A percentile compares a stretch with the other conserved stretches of the same genome.
These are phyloP conservation scores for Boletus fagicola DNA, from an alignment of 768 basidiomycete species.

Conservation along the genomic window DNA sequence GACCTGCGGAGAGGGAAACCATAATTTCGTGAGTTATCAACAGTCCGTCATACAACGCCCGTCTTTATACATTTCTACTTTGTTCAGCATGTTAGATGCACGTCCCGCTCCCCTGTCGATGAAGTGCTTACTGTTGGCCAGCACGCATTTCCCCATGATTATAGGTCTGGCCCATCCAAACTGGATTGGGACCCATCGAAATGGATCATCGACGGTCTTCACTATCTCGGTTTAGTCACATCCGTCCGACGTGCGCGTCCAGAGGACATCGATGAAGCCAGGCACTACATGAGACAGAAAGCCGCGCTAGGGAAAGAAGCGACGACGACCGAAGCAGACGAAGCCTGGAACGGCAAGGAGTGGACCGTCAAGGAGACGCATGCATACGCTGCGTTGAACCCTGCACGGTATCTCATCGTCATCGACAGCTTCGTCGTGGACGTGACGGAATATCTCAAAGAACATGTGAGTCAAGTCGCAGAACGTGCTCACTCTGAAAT, in stretches of 20 bases:
- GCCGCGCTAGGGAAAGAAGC: not conserved
- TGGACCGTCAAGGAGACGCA: conserved; percentile 6
- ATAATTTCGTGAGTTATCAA: conserved; percentile 11
- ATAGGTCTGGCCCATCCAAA: conserved; percentile 10
- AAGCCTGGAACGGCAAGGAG: conserved; percentile 2
- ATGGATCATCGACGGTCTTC: conserved; percentile 11
- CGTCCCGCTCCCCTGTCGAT: not conserved
- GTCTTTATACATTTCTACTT: not conserved
- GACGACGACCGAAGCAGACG: not conserved
- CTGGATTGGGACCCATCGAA: conserved; percentile 17
- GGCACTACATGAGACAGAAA: conserved; percentile 5
- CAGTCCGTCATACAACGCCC: too few species aligned
- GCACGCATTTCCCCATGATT: conserved; percentile 17
- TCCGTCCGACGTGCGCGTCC: conserved; percentile 5
- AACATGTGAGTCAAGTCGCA: conserved; percentile 6
- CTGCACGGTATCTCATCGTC: conserved; percentile 2
- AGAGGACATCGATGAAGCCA: conserved; percentile 12
- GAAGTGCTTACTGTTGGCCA: conserved; percentile 3
- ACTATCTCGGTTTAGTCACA: conserved; percentile 6
- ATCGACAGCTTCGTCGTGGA: conserved; percentile 11
- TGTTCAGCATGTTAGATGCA: conserved; percentile 9
- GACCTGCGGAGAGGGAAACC: conserved; percentile 14
- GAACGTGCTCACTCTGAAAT: not conserved
- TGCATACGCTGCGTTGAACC: not conserved
- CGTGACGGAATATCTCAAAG: conserved; percentile 3